phyloP scores from a whole-genome alignment of 306 rosid genomes.

The Castanea mollissima region DNA sequence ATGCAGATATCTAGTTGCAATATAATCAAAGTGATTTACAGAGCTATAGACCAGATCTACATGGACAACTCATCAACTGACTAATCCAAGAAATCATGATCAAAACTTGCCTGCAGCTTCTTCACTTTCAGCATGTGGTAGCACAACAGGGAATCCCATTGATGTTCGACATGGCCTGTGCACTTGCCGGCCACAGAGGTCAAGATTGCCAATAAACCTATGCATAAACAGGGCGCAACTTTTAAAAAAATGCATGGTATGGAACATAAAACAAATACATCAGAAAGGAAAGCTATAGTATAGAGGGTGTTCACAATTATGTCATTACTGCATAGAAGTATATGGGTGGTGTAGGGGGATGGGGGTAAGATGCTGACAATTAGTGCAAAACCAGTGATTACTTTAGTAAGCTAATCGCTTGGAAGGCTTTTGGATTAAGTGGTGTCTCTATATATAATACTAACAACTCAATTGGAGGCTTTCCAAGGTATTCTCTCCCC shows the following conservation, averaged over 20 bases:
- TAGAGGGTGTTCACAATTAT: background rate
- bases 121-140: slow-evolving; percentile 87
- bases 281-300: background rate
- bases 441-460: too few species aligned
- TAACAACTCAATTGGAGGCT: too few species aligned
- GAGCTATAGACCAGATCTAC: background rate
- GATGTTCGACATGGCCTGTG: slow-evolving; percentile 84
- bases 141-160: slow-evolving; percentile 88
- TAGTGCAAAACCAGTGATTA: background rate
- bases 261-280: background rate
- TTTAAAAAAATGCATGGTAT: background rate
- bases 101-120: slow-evolving; percentile 75
- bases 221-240: slow-evolving; percentile 5
- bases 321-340: background rate
- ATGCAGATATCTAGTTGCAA: background rate
- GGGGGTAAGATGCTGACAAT: background rate
- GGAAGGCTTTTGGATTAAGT: too few species aligned
- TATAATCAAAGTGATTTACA: background rate
- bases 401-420: too few species aligned
- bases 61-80: background rate
- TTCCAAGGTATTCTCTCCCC: too few species aligned
- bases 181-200: slow-evolving; percentile 93
- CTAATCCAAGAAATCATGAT: slow-evolving; percentile 1
- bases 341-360: too few species aligned
- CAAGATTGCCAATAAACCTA: slow-evolving; percentile 82